Conservation (phyloP, 2,329 filamentous ascomycete species). For the Elsinoe fawcettii region DNA sequence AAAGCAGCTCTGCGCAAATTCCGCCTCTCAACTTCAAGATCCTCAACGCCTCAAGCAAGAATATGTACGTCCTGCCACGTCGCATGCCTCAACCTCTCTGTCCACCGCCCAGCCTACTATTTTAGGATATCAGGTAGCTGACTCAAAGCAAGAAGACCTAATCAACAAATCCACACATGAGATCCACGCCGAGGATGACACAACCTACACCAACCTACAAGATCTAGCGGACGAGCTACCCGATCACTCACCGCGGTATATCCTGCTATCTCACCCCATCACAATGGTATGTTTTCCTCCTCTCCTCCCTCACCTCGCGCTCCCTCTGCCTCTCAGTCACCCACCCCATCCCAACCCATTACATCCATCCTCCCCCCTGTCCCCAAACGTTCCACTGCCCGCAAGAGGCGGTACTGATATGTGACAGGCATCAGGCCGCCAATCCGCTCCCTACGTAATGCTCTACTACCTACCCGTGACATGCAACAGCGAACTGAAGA, state of each 20-base stretch:
- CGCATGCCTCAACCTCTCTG: too few species aligned
- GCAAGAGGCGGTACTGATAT: neutral
- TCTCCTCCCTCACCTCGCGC: neutral
- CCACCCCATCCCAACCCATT: too few species aligned
- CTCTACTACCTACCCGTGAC: slow-evolving; percentile 91
- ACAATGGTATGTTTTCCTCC: slow-evolving; percentile 56
- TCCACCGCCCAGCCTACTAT: neutral
- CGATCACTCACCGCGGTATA: slow-evolving; percentile 81
- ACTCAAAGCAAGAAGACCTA: slow-evolving; percentile 51
- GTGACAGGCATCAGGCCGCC: slow-evolving; percentile 36
- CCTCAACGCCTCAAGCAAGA: slow-evolving; percentile 78
- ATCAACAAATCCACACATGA: slow-evolving; percentile 89
- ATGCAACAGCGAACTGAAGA: slow-evolving; percentile 76
- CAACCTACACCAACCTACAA: slow-evolving; percentile 73
- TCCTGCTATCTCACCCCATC: slow-evolving; percentile 84
- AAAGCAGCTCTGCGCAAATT: slow-evolving; percentile 90
- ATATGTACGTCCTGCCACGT: slow-evolving; percentile 83
- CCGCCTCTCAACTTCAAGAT: slow-evolving; percentile 78
- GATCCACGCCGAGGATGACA: slow-evolving; percentile 73
- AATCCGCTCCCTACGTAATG: slow-evolving; percentile 87
- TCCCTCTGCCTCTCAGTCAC: too few species aligned
- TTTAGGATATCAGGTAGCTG: neutral
- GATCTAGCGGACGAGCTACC: slow-evolving; percentile 83
- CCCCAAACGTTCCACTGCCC: too few species aligned
- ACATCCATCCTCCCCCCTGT: too few species aligned